A percentile compares a stretch with the other conserved stretches of the same genome.
These are phyloP conservation scores for Hymenoscyphus occultus DNA, from an alignment of 2,329 filamentous ascomycete species.

Conservation along the genomic window DNA sequence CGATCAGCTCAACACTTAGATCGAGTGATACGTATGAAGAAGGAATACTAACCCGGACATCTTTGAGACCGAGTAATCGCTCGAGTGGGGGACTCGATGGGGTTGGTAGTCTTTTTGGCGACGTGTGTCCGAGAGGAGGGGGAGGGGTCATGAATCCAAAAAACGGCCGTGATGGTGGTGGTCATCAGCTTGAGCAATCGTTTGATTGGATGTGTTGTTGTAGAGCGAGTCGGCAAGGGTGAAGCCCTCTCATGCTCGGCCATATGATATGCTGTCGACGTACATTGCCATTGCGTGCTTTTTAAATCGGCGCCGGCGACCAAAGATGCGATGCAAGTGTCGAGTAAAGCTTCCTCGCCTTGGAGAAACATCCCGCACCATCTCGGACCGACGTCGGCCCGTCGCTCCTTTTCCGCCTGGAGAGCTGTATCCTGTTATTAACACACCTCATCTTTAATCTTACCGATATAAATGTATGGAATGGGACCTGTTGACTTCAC, in stretches of 20 bases:
- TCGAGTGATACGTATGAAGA: not conserved
- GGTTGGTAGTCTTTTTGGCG: not conserved
- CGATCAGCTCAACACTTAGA: not conserved
- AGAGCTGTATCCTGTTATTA: too few species aligned
- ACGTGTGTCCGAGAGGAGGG: not conserved
- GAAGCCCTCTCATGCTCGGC: not conserved
- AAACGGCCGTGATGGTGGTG: not conserved
- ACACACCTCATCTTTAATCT: too few species aligned
- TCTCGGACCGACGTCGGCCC: too few species aligned
- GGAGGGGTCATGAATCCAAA: not conserved
- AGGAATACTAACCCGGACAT: not conserved
- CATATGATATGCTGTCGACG: not conserved
- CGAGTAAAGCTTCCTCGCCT: not conserved
- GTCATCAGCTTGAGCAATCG: not conserved
- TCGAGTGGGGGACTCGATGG: not conserved
- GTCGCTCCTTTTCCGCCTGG: too few species aligned
- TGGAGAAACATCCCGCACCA: not conserved
- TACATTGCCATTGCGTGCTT: not conserved
- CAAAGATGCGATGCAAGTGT: not conserved
- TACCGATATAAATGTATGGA: too few species aligned
- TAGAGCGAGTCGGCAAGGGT: not conserved
- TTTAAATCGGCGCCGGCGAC: not conserved
- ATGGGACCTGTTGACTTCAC: too few species aligned
- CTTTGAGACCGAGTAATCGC: not conserved
- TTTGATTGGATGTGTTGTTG: not conserved